phyloP scores from a whole-genome alignment of 2,329 filamentous ascomycete genomes.

The Waltergamsia citrina region DNA sequence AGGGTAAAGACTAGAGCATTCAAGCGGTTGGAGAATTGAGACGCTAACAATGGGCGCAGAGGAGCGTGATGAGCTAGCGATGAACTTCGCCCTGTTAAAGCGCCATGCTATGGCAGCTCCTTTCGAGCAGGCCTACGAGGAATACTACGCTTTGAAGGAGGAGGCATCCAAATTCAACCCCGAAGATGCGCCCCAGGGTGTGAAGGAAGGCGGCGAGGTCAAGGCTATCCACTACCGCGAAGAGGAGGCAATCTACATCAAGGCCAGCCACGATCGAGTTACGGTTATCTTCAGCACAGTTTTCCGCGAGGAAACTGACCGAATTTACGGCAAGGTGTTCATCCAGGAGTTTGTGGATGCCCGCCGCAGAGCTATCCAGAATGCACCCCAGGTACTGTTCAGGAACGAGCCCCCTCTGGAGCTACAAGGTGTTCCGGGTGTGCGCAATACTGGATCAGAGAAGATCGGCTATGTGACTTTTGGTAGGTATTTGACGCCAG shows the following conservation, averaged over 20 bases:
- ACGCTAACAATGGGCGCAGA: conserved; percentile 38
- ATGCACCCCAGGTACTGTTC: conserved; percentile 95
- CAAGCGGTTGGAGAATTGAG: neutral
- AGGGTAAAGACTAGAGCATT: conserved; percentile 41
- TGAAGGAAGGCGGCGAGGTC: conserved; percentile 81
- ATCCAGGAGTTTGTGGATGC: conserved; percentile 98
- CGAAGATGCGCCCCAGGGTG: conserved; percentile 85
- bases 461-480: conserved; percentile 98
- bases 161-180: conserved; percentile 88
- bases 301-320: conserved; percentile 95
- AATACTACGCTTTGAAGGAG: conserved; percentile 78
- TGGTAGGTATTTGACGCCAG: conserved; percentile 45
- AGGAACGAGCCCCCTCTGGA: conserved; percentile 90
- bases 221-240: conserved; percentile 98
- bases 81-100: conserved; percentile 84
- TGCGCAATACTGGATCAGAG: conserved; percentile 64
- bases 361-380: conserved; percentile 88
- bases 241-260: conserved; percentile 97
- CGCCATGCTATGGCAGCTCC: conserved; percentile 98
- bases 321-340: conserved; percentile 96
- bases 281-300: conserved; percentile 99
- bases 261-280: conserved; percentile 92
- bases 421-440: conserved; percentile 76
- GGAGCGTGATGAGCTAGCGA: conserved; percentile 75
- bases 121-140: conserved; percentile 93